Evolutionary conservation across 352 stramenopile genomes (phyloP), one percentile per base, ranked within the genome.

Genomic region (Elongisporangium undulatum): DNA sequence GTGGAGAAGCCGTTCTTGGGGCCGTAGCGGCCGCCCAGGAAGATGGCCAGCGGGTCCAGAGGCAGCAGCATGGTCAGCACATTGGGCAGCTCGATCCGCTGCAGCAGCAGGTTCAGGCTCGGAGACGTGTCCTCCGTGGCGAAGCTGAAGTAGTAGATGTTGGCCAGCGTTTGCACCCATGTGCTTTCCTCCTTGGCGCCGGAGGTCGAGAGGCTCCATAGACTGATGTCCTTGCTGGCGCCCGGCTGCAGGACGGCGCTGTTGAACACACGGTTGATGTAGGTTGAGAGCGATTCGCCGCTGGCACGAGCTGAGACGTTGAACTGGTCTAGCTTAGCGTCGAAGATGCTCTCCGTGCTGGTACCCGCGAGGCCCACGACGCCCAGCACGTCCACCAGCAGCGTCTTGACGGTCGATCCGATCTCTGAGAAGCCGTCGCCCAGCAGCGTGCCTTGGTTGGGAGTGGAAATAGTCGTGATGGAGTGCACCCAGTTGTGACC

Each of bases 61-160:
- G 73, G 65, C 10, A 79, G 53, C 13, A 84, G 34, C 74, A 82
- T 85, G 12, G 69, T 83, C n/a, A 84, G 49, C 29, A 75, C 22
- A 45, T 84, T 78, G 1, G 74, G 75, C 49, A 82, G 20, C 13
- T 71, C 70, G 15, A 87, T 67, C 39, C 73, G 72, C 12, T 64
- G 70, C 5, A 84, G 53, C 1, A 75, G 49, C 29, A 72, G 58
- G 51, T 85, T 64, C 20, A 51, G 45, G 21, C 64, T 64, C 20
- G 55, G 29, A 54, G 68, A 79, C 55, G 73, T 82, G 62, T 84
- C 73, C 10, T 71, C 50, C 2, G 71, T 85, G 20, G 62, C 55
- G 59, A 79, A 82, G 58, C 72, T 85, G 54, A 75, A 88, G 68
- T 88, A 85, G 64, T 80, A 85, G 13, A 87, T 67, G 53, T 79